phyloP scores from a whole-genome alignment of 441 rosid species.

The Populus tomentosa region DNA sequence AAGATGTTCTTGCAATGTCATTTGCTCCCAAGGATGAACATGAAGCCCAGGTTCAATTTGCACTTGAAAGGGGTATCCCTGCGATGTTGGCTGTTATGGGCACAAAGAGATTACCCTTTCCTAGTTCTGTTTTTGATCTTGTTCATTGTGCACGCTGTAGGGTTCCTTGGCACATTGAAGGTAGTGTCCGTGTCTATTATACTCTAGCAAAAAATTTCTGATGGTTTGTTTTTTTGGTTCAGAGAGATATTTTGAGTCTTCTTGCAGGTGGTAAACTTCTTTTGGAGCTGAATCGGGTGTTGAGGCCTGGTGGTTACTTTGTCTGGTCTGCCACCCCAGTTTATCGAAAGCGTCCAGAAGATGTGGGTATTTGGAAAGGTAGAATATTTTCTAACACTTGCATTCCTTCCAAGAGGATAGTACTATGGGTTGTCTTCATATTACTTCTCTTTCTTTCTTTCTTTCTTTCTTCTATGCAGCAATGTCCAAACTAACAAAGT shows the following conservation, averaged over 20 bases:
- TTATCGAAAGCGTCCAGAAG: conserved; percentile 68
- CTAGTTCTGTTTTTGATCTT: conserved; percentile 76
- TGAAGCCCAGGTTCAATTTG: conserved; percentile 96
- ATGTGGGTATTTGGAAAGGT: conserved; percentile 90
- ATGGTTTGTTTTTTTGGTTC: not conserved
- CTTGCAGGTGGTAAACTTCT: conserved; percentile 68
- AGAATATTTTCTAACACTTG: conserved; percentile 6
- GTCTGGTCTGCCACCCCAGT: conserved; percentile 99
- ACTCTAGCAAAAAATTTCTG: not conserved
- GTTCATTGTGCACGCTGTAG: conserved; percentile 98
- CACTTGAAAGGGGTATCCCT: conserved; percentile 62
- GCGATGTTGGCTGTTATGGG: conserved; percentile 98
- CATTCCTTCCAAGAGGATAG: conserved; percentile 15
- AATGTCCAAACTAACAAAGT: conserved; percentile 57
- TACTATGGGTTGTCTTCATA: conserved; percentile 46
- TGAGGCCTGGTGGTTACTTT: conserved; percentile 94
- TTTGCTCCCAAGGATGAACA: conserved; percentile 98
- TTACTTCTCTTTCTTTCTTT: not conserved
- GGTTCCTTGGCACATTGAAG: conserved; percentile 99
- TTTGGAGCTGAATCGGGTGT: conserved; percentile 34
- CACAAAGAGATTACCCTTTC: conserved; percentile 86
- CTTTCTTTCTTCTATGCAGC: conserved; percentile 42
- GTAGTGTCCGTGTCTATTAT: conserved; percentile 23
- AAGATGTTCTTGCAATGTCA: conserved; percentile 83
- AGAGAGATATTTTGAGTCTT: not conserved